Base-by-base conservation (phyloP, 768 basidiomycete species). In the Exsudoporus frostii region DNA sequence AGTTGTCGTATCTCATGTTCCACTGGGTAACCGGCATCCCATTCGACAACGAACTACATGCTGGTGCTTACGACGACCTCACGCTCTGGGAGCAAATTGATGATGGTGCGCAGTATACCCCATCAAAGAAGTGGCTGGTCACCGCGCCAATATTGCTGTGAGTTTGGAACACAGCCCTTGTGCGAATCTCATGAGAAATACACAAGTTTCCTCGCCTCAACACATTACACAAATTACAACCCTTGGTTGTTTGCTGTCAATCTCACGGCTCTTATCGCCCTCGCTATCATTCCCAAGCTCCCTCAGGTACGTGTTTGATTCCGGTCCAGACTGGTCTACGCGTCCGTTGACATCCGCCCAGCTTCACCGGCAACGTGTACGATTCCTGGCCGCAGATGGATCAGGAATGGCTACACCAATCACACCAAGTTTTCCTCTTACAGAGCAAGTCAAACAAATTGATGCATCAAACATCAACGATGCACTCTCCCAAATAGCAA, bases 31-130 rank as follows among this genome's bases (percentile, higher is more conserved):
- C 94, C 9, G 96, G 96, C 49, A 93, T 96, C 39, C 96, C 96
- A 8, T 98, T 98, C 70, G 88, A 93, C 63, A 86, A 83, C 51
- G 85, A 90, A 55, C 75, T 88, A 40, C 89, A 92, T 61, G 88
- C 86, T 11, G 97, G 97, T 22, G 97, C 93, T 13, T 99, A 96
- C 72, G 97, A 98, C 69, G 92, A 98, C 63, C 80, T 98, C 44
- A 98, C 97, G 0, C 76, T 99, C 29, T 99, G 97, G 97, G 97
- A 99, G 67, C 97, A 99, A 78, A 99, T 99, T 45, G 97, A 99
- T 71, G 89, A 91, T 45, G 97, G 97, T 36, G 97, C 95, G 1
- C 97, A 98, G 65, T 97, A 98, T 72, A 99, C 97, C 6, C 97
- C 97, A 1, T 87, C 97, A 6, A 97, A 92, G 76, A 99, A 99